Percentiles rank a stretch among this genome's conserved stretches.
These are phyloP conservation scores for Suhomyces sp. DNA, from an alignment of 805 yeast species.

Conservation along the genomic window DNA sequence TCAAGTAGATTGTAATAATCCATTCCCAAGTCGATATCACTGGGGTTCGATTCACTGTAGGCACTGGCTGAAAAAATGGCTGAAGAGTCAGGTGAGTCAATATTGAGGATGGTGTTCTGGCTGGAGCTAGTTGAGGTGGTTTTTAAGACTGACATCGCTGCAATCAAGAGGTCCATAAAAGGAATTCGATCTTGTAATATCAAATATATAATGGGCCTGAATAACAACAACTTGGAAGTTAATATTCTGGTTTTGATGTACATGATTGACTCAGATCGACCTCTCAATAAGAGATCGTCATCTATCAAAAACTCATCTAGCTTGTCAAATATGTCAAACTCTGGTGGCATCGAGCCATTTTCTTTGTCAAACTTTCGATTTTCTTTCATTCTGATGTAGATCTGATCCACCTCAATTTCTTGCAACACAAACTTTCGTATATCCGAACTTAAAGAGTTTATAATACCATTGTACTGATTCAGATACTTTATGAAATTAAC, in stretches of 20 bases:
- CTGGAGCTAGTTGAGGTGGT: not conserved
- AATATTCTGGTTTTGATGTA: slow-evolving; percentile 37
- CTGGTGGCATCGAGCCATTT: slow-evolving; percentile 2
- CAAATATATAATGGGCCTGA: slow-evolving; percentile 35
- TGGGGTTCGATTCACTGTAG: slow-evolving; percentile 2
- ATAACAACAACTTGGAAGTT: slow-evolving; percentile 29
- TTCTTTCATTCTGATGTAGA: slow-evolving; percentile 24
- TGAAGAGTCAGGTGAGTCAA: slow-evolving; percentile 7
- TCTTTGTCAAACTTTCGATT: slow-evolving; percentile 18
- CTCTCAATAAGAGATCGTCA: slow-evolving; percentile 29
- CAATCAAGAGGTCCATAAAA: slow-evolving; percentile 25
- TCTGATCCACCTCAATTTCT: slow-evolving; percentile 30
- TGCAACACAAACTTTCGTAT: slow-evolving; percentile 32
- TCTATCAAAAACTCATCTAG: slow-evolving; percentile 35
- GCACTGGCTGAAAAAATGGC: not conserved
- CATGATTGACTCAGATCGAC: slow-evolving; percentile 38
- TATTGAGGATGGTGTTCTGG: not conserved
- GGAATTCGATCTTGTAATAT: slow-evolving; percentile 28
- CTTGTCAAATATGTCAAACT: slow-evolving; percentile 18
- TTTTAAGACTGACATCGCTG: slow-evolving; percentile 18
- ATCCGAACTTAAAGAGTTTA: slow-evolving; percentile 33
- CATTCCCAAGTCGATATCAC: slow-evolving; percentile 14
- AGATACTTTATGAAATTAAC: slow-evolving; percentile 26
- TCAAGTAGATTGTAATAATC: slow-evolving; percentile 20
- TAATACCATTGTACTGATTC: slow-evolving; percentile 37